phyloP scores from a whole-genome alignment of 495 filamentous ascomycete genomes.

The Xylaria intraflava region DNA sequence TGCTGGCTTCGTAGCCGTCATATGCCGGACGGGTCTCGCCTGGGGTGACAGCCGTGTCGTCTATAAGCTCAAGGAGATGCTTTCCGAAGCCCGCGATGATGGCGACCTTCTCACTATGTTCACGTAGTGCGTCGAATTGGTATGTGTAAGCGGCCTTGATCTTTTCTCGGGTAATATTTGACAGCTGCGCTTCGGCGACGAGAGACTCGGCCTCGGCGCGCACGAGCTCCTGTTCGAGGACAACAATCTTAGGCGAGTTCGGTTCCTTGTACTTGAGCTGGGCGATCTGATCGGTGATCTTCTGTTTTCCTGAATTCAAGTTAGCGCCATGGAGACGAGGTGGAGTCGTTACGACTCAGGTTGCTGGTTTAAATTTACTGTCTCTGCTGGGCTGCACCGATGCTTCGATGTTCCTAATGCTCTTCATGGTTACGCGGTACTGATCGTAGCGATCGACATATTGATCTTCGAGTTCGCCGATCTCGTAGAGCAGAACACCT shows the following conservation, averaged over 20 bases:
- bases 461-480: conserved; percentile 95
- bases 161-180: conserved; percentile 99
- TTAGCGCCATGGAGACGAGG: neutral
- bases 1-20: conserved; percentile 97
- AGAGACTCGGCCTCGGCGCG: conserved; percentile 97
- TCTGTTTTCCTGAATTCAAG: conserved; percentile 72
- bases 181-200: conserved; percentile 94
- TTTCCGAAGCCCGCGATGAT: conserved; percentile 97
- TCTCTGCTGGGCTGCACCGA: conserved; percentile 97
- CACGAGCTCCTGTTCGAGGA: conserved; percentile 96
- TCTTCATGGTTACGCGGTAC: conserved; percentile 98
- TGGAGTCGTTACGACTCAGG: neutral
- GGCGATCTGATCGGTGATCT: conserved; percentile 97
- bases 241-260: conserved; percentile 92
- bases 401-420: conserved; percentile 96
- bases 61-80: conserved; percentile 88
- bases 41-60: conserved; percentile 93
- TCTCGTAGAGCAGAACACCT: conserved; percentile 94
- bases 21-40: conserved; percentile 95
- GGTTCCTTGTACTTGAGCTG: conserved; percentile 99
- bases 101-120: conserved; percentile 97
- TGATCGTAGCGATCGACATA: conserved; percentile 98
- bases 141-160: conserved; percentile 97
- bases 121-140: conserved; percentile 94
- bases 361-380: conserved; percentile 51